Evolutionary conservation across 306 rosid genomes (phyloP).

Genomic region (Medicago lupulina): DNA sequence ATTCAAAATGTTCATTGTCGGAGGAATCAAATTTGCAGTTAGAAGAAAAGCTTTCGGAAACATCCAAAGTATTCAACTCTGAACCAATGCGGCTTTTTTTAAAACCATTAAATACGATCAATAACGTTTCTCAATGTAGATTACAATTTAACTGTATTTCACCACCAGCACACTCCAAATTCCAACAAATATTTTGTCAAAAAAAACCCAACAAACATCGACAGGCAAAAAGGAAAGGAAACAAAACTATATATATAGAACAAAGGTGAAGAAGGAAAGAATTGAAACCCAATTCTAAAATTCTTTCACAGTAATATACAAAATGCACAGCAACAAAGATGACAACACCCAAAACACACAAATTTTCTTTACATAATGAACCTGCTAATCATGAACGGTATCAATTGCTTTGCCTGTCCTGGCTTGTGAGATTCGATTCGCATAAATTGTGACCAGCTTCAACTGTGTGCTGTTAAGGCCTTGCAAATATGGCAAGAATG

Average conservation of each 20-base stretch:
- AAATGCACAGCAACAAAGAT: slow-evolving; percentile 64
- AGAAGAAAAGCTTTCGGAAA: slow-evolving; percentile 8
- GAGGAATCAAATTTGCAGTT: not conserved
- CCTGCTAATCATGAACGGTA: slow-evolving; percentile 59
- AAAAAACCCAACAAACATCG: slow-evolving; percentile 33
- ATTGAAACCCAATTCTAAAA: slow-evolving; percentile 53
- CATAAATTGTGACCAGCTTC: slow-evolving; percentile 93
- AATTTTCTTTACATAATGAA: slow-evolving; percentile 40
- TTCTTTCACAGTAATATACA: slow-evolving; percentile 89
- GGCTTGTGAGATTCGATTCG: slow-evolving; percentile 97
- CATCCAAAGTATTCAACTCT: slow-evolving; percentile 18
- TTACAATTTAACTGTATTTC: slow-evolving; percentile 64
- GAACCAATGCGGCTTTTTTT: slow-evolving; percentile 35
- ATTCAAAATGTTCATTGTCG: not conserved
- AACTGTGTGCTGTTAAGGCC: slow-evolving; percentile 93
- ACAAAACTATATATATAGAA: slow-evolving; percentile 35
- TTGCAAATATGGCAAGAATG: slow-evolving; percentile 93
- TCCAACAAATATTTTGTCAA: slow-evolving; percentile 44
- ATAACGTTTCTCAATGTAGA: slow-evolving; percentile 50
- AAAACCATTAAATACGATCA: slow-evolving; percentile 59
- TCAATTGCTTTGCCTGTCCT: slow-evolving; percentile 79
- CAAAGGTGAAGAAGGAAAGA: slow-evolving; percentile 33
- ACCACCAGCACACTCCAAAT: slow-evolving; percentile 58
- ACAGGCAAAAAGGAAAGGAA: slow-evolving; percentile 36
- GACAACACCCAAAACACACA: slow-evolving; percentile 51